Percentiles rank a stretch among this genome's conserved stretches.
Evolutionary conservation across 306 rosid species (phyloP).

Genomic region (cucumber (Cucumis sativus)): DNA sequence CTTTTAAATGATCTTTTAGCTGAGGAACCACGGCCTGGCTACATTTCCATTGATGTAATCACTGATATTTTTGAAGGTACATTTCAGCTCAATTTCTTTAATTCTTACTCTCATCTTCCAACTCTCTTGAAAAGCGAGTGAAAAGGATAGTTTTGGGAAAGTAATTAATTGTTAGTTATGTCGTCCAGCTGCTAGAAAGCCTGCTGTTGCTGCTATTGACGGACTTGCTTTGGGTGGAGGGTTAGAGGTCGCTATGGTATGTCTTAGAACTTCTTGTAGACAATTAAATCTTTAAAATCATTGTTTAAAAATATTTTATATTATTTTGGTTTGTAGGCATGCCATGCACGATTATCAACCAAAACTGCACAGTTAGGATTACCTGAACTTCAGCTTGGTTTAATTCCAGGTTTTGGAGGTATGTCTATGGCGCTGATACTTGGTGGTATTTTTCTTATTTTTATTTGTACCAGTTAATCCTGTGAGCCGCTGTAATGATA

Average conservation of each 20-base stretch:
- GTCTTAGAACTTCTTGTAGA: constrained; percentile 6
- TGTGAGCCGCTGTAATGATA: neutral
- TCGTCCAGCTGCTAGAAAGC: constrained; percentile 65
- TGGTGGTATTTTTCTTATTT: neutral
- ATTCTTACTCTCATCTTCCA: neutral
- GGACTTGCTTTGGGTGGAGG: constrained; percentile 99
- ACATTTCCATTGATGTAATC: constrained; percentile 41
- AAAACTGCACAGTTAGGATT: constrained; percentile 76
- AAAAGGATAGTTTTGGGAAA: neutral
- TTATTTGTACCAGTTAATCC: neutral
- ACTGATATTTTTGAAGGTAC: constrained; percentile 7
- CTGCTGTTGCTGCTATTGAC: constrained; percentile 93
- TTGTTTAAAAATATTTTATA: neutral
- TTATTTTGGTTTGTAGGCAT: constrained; percentile 36
- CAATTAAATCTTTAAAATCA: neutral
- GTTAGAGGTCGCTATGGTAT: constrained; percentile 92
- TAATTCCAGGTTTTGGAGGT: constrained; percentile 99
- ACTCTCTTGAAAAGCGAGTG: neutral
- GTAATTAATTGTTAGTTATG: neutral
- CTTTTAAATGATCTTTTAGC: constrained; percentile 16
- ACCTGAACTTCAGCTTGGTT: constrained; percentile 97
- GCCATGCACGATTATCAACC: constrained; percentile 84
- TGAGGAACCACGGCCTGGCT: constrained; percentile 43
- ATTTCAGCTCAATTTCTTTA: neutral
- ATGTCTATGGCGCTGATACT: neutral